Base-by-base conservation (phyloP, 352 stramenopile genomes). In the Hyaloperonospora brassicae region DNA sequence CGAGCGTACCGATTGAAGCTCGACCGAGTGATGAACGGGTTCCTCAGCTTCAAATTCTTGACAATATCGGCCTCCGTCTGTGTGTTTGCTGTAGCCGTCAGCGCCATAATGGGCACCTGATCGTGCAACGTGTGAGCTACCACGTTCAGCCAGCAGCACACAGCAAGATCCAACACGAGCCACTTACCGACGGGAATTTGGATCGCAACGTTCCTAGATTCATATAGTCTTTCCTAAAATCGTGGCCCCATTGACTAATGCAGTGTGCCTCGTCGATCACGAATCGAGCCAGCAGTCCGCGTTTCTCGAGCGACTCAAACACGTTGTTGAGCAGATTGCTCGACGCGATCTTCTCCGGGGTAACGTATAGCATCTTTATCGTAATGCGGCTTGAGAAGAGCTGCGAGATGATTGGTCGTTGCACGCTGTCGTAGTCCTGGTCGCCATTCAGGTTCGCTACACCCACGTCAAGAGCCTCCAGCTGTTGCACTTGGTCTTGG, bases 221-320 rank as follows among this genome's bases (percentile, higher is more conserved):
- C 59, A 98, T 87, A 68, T 99, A 99, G 63, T 98, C 97, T 59
- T 97, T 97, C 11, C 97, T 79, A 65, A 99, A 99, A 65, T 99
- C 98, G 66, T 99, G 97, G 21, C 96, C 97, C 97, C 97, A 99
- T 61, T 96, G 87, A 52, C 84, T 97, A 54, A 99, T 93, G 70
- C 97, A 99, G 61, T 99, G 97, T 6, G 84, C 86, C 62, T 95
- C 84, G 64, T 99, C 96, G 5, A 99, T 86, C 14, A 99, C 93
- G 69, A 99, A 99, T 30, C 96, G 79, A 58, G 89, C 96, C 11
- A 99, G 81, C 8, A 94, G 68, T 1, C 82, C 76, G 8, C 78
- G 68, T 21, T 87, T 83, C 41, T 86, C 68, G 13, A 91, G 66
- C 2, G 78, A 89, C 50, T 87, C 75, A 47, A 89, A 94, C 40